Percentiles rank a stretch among this genome's conserved stretches.
Evolutionary conservation across 106 monocot species (phyloP).

Genomic region (Dioscorea zingiberensis): DNA sequence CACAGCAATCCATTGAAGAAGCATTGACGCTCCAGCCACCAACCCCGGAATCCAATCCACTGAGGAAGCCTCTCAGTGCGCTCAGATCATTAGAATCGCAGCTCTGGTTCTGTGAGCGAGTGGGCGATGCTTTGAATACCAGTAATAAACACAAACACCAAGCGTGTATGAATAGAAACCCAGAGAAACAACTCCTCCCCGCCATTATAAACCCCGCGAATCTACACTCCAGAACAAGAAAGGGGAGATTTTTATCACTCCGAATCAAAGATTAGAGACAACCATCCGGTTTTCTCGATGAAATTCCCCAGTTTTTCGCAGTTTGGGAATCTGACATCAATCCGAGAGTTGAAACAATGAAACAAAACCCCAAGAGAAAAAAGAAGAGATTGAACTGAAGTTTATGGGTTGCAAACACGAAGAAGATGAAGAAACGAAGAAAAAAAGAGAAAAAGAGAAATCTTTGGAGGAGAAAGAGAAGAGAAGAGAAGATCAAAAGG

Average conservation of each 20-base stretch:
- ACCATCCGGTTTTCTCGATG: not conserved
- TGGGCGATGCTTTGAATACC: not conserved
- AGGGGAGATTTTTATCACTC: not conserved
- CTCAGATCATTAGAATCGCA: constrained; percentile 24
- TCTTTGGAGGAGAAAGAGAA: not conserved
- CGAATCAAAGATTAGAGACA: not conserved
- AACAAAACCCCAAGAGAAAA: not conserved
- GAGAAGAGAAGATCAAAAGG: not conserved
- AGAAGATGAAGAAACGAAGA: too few species aligned
- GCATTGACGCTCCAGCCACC: constrained; percentile 3
- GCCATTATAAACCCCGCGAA: not conserved
- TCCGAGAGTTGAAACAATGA: not conserved
- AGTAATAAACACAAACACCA: constrained; percentile 1
- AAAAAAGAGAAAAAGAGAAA: not conserved
- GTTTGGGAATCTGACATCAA: not conserved
- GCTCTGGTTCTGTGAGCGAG: not conserved
- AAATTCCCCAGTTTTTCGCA: not conserved
- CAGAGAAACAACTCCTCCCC: not conserved
- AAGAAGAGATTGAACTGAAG: not conserved
- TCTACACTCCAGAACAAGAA: not conserved
- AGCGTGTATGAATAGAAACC: not conserved
- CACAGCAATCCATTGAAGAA: constrained; percentile 22
- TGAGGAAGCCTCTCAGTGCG: constrained; percentile 14
- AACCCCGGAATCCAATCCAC: constrained; percentile 12
- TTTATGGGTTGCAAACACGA: not conserved